Percentiles rank a stretch among this genome's conserved stretches.
Conservation (phyloP, 768 basidiomycete species). For the Leccinum fibrillosum region DNA sequence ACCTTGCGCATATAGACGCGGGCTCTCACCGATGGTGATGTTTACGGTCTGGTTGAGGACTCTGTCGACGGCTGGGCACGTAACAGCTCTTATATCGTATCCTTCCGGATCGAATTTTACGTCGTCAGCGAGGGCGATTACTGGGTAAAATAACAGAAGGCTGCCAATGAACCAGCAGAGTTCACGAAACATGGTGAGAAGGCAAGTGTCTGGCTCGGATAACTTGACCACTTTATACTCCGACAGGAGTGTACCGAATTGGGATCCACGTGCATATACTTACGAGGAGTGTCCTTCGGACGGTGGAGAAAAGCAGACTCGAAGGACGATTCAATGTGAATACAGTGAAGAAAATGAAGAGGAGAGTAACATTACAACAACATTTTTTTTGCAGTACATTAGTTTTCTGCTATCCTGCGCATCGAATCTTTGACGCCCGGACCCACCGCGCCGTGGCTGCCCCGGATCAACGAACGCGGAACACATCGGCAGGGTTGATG, state of each 20-base stretch:
- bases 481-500: too few species aligned
- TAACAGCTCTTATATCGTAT: conserved; percentile 33
- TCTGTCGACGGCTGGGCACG: conserved; percentile 44
- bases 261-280: too few species aligned
- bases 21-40: conserved; percentile 46
- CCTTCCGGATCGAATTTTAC: conserved; percentile 36
- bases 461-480: too few species aligned
- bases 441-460: too few species aligned
- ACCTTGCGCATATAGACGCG: conserved; percentile 4
- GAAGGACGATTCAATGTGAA: too few species aligned
- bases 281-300: too few species aligned
- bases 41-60: conserved; percentile 30
- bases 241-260: background rate
- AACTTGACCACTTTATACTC: background rate
- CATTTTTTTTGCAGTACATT: too few species aligned
- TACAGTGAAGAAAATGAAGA: too few species aligned
- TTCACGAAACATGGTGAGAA: background rate
- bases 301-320: too few species aligned
- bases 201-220: background rate
- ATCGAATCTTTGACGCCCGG: too few species aligned
- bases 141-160: background rate
- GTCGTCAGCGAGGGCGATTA: background rate
- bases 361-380: too few species aligned
- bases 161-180: background rate
- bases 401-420: too few species aligned